Conservation (phyloP, 352 stramenopile genomes). For the Pythium aquatile region DNA sequence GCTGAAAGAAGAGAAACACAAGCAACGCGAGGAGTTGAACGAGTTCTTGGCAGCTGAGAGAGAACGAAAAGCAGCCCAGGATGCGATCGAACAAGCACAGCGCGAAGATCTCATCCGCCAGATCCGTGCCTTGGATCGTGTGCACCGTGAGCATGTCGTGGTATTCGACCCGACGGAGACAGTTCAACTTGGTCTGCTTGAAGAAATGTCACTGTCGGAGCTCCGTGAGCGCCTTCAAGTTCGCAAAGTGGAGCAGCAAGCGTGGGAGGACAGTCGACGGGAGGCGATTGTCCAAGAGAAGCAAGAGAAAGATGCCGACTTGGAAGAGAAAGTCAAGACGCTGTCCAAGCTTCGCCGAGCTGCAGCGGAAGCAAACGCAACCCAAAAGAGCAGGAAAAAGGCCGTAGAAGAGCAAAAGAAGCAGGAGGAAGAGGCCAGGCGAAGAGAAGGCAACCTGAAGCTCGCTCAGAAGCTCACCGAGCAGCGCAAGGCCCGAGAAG, state of each 20-base stretch:
- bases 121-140: slow-evolving; percentile 76
- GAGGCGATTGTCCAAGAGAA: slow-evolving; percentile 72
- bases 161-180: slow-evolving; percentile 92
- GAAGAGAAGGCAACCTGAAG: slow-evolving; percentile 64
- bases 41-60: slow-evolving; percentile 60
- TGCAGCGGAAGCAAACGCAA: slow-evolving; percentile 62
- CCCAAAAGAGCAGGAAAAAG: slow-evolving; percentile 52
- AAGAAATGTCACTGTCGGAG: slow-evolving; percentile 92
- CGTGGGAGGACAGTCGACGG: slow-evolving; percentile 65
- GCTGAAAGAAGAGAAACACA: slow-evolving; percentile 56
- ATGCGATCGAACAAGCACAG: slow-evolving; percentile 64
- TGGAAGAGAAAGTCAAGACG: slow-evolving; percentile 78
- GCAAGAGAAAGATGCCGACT: slow-evolving; percentile 67
- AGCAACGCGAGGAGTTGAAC: slow-evolving; percentile 63
- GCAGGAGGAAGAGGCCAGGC: slow-evolving; percentile 54
- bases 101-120: slow-evolving; percentile 86
- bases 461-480: slow-evolving; percentile 71
- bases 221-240: slow-evolving; percentile 79
- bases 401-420: slow-evolving; percentile 49
- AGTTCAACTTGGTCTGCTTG: slow-evolving; percentile 79
- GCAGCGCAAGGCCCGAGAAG: slow-evolving; percentile 48
- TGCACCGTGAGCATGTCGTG: slow-evolving; percentile 76
- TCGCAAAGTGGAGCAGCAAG: slow-evolving; percentile 65
- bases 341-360: slow-evolving; percentile 66
- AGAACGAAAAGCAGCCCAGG: slow-evolving; percentile 54